Base-by-base conservation (phyloP, 148 eudicot genomes). In the Rhododendron simsii region DNA sequence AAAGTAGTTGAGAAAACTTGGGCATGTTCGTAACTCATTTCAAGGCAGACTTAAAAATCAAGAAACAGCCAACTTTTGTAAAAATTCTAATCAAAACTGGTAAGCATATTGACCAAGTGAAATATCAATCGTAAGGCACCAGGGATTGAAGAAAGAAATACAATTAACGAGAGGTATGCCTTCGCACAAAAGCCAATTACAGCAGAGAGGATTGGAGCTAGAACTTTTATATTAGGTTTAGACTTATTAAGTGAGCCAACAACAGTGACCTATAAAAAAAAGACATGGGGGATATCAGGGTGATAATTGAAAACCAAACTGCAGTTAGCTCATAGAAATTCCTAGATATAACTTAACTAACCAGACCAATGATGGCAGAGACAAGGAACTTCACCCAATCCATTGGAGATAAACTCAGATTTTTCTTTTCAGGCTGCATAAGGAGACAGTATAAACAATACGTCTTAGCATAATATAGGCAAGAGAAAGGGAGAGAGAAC, bases 301-400 rank as follows among this genome's bases (percentile, higher is more conserved):
- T 0, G 81, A 50, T 47, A 39, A 20, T 28, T n/a, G 21, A 37
- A 51, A 37, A 37, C n/a, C 50, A 10, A 21, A 83, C 75, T 26
- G 3, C 26, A 26, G 28, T 41, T 10, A 79, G 26, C 14, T 30
- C 41, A 30, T 73, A 5, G 18, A 59, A 21, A 67, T 30, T 30
- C 53, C 47, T 47, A 45, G 53, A 30, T 41, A 39, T 75, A 13
- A 75, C 44, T 33, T 80, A 86, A 93, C 98, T 90, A 35, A 95
- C 99, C 93, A 97, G 92, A 84, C 99, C 99, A 89, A 95, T 94
- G n/a, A 93, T 82, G n/a, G 98, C 98, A 89, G 98, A 94, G 53
- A 83, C 88, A 84, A 97, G 94, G 86, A 97, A 97, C 88, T 88
- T 95, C 88, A 95, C 98, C 98, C 98, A 95, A 84, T 97, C 99